Conservation (phyloP, 805 yeast species). For the Starmera quercuum region DNA sequence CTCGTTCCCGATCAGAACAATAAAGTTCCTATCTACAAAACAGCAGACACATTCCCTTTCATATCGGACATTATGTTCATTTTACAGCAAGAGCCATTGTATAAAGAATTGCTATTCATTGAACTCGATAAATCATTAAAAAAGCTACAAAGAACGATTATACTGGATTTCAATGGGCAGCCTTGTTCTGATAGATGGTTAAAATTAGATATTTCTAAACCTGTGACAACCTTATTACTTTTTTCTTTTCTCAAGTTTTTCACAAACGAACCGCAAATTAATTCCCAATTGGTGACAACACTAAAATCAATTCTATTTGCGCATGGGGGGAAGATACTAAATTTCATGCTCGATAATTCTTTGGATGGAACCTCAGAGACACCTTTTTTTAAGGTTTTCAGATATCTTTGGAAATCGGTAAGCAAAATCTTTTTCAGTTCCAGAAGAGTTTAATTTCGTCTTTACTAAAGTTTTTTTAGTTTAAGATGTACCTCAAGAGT, state of each 20-base stretch:
- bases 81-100: background rate
- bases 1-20: no score
- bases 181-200: background rate
- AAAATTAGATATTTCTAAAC: background rate
- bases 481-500: no score
- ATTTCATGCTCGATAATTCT: constrained; percentile 3
- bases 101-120: background rate
- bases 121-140: background rate
- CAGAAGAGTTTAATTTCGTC: no score
- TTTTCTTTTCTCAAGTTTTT: constrained; percentile 9
- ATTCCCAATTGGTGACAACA: constrained; percentile 6
- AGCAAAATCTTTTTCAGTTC: background rate
- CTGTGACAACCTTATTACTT: constrained; percentile 1
- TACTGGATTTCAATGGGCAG: background rate
- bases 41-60: background rate
- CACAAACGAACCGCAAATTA: constrained; percentile 9
- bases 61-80: background rate
- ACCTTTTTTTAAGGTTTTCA: no score
- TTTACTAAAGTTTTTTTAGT: no score
- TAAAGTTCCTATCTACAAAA: no score
- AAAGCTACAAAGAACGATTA: background rate
- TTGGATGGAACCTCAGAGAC: no score
- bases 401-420: constrained; percentile 10
- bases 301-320: constrained; percentile 2
- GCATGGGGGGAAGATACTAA: constrained; percentile 3